These are phyloP conservation scores for Astrothelium subdiscretum DNA, from an alignment of 495 filamentous ascomycete genomes.

Conservation along the genomic window DNA sequence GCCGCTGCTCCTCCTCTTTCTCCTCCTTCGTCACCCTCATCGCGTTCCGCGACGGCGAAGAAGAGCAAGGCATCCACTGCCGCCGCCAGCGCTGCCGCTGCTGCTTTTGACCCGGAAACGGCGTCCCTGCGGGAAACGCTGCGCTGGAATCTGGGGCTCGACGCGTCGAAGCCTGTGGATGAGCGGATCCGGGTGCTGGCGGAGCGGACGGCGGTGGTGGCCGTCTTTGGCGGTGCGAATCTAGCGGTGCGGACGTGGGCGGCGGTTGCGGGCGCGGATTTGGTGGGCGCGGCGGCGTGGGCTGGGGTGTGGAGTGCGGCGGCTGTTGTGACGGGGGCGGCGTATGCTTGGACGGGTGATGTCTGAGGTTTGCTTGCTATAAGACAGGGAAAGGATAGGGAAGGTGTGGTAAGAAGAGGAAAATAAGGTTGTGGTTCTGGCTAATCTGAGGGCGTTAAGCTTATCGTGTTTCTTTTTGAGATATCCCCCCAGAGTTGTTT, in stretches of 20 bases:
- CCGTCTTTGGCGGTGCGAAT: slow-evolving; percentile 43
- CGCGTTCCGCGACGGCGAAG: too few species aligned
- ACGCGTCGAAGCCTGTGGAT: too few species aligned
- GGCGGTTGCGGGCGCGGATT: slow-evolving; percentile 54
- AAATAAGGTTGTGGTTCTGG: not conserved
- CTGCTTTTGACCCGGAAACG: slow-evolving; percentile 40
- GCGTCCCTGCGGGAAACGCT: slow-evolving; percentile 48
- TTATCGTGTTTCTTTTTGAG: not conserved
- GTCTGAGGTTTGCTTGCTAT: slow-evolving; percentile 17
- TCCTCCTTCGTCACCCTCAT: too few species aligned
- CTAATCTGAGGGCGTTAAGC: not conserved
- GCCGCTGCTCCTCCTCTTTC: too few species aligned
- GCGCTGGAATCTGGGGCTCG: slow-evolving; percentile 43
- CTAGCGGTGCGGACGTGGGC: slow-evolving; percentile 53
- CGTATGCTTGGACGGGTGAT: slow-evolving; percentile 48
- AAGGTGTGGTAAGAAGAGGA: not conserved
- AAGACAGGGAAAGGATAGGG: not conserved
- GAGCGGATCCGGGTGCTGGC: slow-evolving; percentile 55
- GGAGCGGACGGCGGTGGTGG: slow-evolving; percentile 49
- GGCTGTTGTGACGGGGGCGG: slow-evolving; percentile 43
- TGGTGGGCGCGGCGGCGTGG: slow-evolving; percentile 56
- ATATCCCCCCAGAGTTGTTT: not conserved
- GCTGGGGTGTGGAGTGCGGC: slow-evolving; percentile 58
- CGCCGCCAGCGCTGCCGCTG: slow-evolving; percentile 21
- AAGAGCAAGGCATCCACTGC: slow-evolving; percentile 11